Percentiles rank a stretch among this genome's conserved stretches.
phyloP scores from a whole-genome alignment of 2,329 filamentous ascomycete species.

The Tolypocladium endophyticum region DNA sequence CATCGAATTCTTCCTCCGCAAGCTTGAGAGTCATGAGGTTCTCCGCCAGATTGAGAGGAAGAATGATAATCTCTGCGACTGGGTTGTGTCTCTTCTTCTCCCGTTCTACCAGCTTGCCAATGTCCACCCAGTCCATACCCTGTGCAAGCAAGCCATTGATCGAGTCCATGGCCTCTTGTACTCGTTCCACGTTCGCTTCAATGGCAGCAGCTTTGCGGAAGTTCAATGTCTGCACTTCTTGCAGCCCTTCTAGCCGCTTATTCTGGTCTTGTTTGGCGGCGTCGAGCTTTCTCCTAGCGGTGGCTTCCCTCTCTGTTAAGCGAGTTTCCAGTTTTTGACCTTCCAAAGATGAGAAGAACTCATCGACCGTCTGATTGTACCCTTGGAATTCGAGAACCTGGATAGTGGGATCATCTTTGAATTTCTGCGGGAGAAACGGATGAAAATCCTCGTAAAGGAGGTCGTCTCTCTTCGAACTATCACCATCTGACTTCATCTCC shows the following conservation, averaged over 20 bases:
- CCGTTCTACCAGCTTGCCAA: conserved; percentile 76
- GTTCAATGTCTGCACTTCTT: conserved; percentile 73
- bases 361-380: conserved; percentile 89
- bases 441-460: conserved; percentile 91
- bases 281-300: conserved; percentile 75
- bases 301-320: conserved; percentile 69
- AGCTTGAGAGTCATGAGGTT: conserved; percentile 77
- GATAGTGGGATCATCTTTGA: conserved; percentile 54
- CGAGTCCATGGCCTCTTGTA: conserved; percentile 86
- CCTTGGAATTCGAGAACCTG: conserved; percentile 67
- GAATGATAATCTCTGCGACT: conserved; percentile 75
- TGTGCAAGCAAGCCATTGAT: conserved; percentile 86
- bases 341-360: conserved; percentile 95
- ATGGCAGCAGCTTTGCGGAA: conserved; percentile 83
- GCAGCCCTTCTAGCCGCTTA: conserved; percentile 73
- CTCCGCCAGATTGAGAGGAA: conserved; percentile 83
- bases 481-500: conserved; percentile 18
- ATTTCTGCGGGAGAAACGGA: conserved; percentile 76
- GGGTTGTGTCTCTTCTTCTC: conserved; percentile 74
- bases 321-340: conserved; percentile 83
- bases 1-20: conserved; percentile 55
- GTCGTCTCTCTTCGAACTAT: conserved; percentile 27
- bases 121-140: conserved; percentile 96
- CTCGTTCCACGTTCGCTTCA: conserved; percentile 78
- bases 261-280: conserved; percentile 75